Evolutionary conservation across 495 filamentous ascomycete species (phyloP).

Genomic region (Hypoxylon crocopeplum): DNA sequence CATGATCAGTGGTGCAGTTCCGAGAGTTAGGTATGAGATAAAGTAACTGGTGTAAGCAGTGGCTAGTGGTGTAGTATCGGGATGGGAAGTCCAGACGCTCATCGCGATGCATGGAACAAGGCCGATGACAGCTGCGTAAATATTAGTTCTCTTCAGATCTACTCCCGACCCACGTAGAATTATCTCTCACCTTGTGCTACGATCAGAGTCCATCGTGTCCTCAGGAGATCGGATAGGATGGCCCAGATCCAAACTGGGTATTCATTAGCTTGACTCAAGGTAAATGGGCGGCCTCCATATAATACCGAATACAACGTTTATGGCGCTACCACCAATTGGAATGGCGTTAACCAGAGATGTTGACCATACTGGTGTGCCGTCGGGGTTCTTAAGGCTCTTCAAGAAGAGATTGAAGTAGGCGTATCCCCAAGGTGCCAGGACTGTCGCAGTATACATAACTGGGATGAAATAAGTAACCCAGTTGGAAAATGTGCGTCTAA

Average conservation of each 20-base stretch:
- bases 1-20: slow-evolving; percentile 49
- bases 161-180: not conserved
- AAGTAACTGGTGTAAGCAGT: slow-evolving; percentile 49
- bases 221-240: slow-evolving; percentile 45
- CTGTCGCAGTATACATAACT: slow-evolving; percentile 45
- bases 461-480: slow-evolving; percentile 49
- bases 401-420: slow-evolving; percentile 51
- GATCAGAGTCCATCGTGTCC: slow-evolving; percentile 47
- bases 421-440: slow-evolving; percentile 48
- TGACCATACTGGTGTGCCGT: slow-evolving; percentile 45
- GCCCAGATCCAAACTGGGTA: slow-evolving; percentile 50
- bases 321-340: slow-evolving; percentile 46
- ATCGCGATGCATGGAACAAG: slow-evolving; percentile 49
- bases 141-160: not conserved
- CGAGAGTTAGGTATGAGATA: slow-evolving; percentile 46
- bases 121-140: slow-evolving; percentile 39
- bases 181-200: slow-evolving; percentile 42
- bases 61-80: slow-evolving; percentile 37
- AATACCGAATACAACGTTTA: slow-evolving; percentile 46
- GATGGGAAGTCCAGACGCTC: slow-evolving; percentile 47
- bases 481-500: slow-evolving; percentile 42
- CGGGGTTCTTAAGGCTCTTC: slow-evolving; percentile 42
- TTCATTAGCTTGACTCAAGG: not conserved
- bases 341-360: slow-evolving; percentile 48
- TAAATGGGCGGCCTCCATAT: not conserved